Base-by-base conservation (phyloP, 306 rosid genomes). In the Urtica urens region DNA sequence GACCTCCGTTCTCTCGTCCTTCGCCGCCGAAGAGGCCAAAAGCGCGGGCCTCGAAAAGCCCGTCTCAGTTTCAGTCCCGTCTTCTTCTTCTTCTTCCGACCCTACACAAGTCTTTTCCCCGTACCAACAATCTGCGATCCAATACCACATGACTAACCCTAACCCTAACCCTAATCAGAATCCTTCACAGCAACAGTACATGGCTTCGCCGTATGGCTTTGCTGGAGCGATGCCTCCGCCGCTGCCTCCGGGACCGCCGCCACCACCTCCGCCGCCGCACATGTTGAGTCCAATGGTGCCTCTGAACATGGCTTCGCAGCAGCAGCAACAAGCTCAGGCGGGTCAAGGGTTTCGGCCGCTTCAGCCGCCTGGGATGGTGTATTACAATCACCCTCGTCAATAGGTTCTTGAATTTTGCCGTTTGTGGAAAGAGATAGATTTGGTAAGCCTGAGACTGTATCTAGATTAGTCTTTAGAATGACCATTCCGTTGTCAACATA, bases 11-110 rank as follows among this genome's bases (percentile, higher is more conserved):
- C 93, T 87, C 55, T 78, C 87, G 30, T 71, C 94, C 48, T 83
- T 87, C 50, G 96, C 94, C 12, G 88, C 88, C 6, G 88, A 87
- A 66, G 93, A 76, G 74, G 87, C 96, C 14, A 87, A 83, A 57
- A 80, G 53, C 46, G 94, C 76, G 4, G 70, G 82, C 46, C 63
- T 73, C 50, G 51, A 65, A 46, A 67, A 67, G 49, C 57, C 53
- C 37, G 35, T 70, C 11, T 59, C 42, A 0, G 22, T 61, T 21
- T 48, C 71, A 22, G 27, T 59, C 1, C 49, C 44, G 59, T 17
- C 70, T 4, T 73, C 62, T 48, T 70, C 94, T 42, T 49, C 61
- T 11, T 49, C 75, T 22, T 70, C 93, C 20, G 93, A 79, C 53
- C 67, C 76, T 14, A n/a, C n/a, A n/a, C 77, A 68, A 38, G 79